Evolutionary conservation across 1,139 yeast genomes (phyloP).

Genomic region (Sugiyamaella grinbergsii): DNA sequence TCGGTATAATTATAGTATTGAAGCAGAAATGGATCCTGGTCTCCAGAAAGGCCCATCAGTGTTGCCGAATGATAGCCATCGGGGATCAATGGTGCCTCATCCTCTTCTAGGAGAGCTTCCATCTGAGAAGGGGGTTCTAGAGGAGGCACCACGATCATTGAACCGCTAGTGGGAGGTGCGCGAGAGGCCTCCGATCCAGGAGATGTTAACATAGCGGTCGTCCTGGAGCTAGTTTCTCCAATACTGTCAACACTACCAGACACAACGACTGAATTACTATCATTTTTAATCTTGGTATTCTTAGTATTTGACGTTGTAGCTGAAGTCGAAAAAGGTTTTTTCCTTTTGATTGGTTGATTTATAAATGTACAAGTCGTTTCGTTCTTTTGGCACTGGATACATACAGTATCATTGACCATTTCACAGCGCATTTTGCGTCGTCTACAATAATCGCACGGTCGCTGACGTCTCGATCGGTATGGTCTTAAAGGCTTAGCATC

Average conservation of each 20-base stretch:
- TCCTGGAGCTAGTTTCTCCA: too few species aligned
- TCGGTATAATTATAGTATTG: conserved; percentile 36
- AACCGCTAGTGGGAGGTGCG: conserved; percentile 15
- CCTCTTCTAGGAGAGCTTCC: conserved; percentile 24
- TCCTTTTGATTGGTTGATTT: conserved; percentile 31
- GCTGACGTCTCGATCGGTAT: conserved; percentile 19
- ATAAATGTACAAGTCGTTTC: conserved; percentile 33
- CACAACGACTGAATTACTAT: neutral
- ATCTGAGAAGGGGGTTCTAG: conserved; percentile 29
- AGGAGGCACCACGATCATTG: conserved; percentile 32
- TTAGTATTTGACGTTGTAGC: neutral
- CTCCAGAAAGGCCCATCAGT: conserved; percentile 41
- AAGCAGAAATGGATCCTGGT: conserved; percentile 43
- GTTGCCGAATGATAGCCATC: conserved; percentile 35
- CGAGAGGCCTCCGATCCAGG: neutral
- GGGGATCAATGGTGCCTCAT: conserved; percentile 36
- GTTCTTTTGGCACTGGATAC: conserved; percentile 33
- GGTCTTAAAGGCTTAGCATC: conserved; percentile 3
- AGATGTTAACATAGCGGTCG: too few species aligned
- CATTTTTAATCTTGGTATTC: neutral
- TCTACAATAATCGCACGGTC: conserved; percentile 38
- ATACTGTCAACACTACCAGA: neutral
- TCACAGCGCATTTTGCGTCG: conserved; percentile 37
- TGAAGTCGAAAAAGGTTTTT: conserved; percentile 10
- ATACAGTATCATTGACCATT: conserved; percentile 30